Base-by-base conservation (phyloP, 2,329 filamentous ascomycete species). In the Aspergillus versicolor region DNA sequence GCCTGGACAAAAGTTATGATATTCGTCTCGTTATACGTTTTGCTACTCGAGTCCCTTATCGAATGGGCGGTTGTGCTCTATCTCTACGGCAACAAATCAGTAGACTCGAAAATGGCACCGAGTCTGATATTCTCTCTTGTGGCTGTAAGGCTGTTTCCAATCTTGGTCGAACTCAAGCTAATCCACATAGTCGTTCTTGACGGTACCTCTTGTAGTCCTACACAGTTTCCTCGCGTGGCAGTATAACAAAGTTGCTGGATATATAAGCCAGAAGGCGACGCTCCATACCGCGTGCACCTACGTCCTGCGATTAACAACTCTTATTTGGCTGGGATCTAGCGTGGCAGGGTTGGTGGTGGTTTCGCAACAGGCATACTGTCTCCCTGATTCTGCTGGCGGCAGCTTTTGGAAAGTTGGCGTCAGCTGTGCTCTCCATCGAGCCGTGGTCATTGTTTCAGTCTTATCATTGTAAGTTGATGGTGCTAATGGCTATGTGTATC, bases 191-290 rank as follows among this genome's bases (percentile, higher is more conserved):
- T 72, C 70, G 3, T 71, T 73, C 27, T 60, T 73, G n/a, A 72
- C 73, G 0, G 63, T 75, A 2, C 70, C 72, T 1, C 67, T 75
- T 22, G 65, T 73, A 15, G 62, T 63, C 22, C 61, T 76, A 5
- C 73, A 75, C 45, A 73, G 72, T 21, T 61, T 75, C n/a, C 68
- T 75, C 34, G 72, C 73, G 4, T 74, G 72, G 71, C 71, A 74
- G 48, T 72, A 72, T 49, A 72, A 70, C 43, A 69, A 66, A 17
- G 68, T 71, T 5, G 57, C 61, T 15, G 67, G 69, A 15, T 69
- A 70, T 55, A 65, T 63, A 22, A 60, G 65, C 9, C 68, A 70
- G 27, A 74, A 72, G 45, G 66, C 65, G 4, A 59, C 67, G 3
- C 53, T 76, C n/a, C 66, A 68, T 38, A 68, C 67, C 41, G 61